phyloP scores from a whole-genome alignment of 2,329 filamentous ascomycete species.

The Neocucurbitaria cava region DNA sequence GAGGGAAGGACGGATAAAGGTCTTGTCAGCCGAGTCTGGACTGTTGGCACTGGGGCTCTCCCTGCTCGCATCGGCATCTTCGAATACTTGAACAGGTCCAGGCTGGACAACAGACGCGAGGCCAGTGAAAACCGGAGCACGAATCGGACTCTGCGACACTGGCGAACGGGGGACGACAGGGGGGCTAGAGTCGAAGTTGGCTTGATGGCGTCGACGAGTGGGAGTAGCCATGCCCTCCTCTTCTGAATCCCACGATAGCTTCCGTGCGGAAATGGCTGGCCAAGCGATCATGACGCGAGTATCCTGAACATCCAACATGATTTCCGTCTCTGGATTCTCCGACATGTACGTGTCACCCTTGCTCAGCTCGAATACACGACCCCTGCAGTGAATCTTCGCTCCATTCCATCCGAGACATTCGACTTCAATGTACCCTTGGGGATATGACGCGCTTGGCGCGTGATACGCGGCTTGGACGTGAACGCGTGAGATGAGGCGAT shows the following conservation, averaged over 20 bases:
- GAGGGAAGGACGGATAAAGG: conserved; percentile 38
- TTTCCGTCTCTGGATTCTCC: conserved; percentile 84
- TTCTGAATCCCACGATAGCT: conserved; percentile 55
- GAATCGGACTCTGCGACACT: conserved; percentile 72
- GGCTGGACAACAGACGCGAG: conserved; percentile 41
- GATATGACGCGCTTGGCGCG: conserved; percentile 69
- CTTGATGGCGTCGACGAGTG: conserved; percentile 41
- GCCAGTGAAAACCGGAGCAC: conserved; percentile 51
- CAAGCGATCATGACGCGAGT: conserved; percentile 88
- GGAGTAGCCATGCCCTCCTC: conserved; percentile 64
- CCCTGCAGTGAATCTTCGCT: conserved; percentile 88
- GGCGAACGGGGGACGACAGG: conserved; percentile 75
- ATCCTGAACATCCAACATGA: conserved; percentile 95
- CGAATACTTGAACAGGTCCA: conserved; percentile 45
- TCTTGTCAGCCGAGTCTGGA: conserved; percentile 35
- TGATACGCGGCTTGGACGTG: conserved; percentile 90
- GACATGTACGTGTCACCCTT: conserved; percentile 92
- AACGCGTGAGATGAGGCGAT: conserved; percentile 89
- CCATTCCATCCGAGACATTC: conserved; percentile 97
- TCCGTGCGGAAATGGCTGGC: conserved; percentile 70
- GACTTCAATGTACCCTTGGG: conserved; percentile 82
- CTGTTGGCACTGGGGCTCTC: conserved; percentile 27
- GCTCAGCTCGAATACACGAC: conserved; percentile 80
- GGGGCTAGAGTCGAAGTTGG: conserved; percentile 64
- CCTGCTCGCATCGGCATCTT: conserved; percentile 45